Evolutionary conservation across 2,329 filamentous ascomycete species (phyloP), one percentile per base, ranked within the genome.

Genomic region (Periconia digitata): DNA sequence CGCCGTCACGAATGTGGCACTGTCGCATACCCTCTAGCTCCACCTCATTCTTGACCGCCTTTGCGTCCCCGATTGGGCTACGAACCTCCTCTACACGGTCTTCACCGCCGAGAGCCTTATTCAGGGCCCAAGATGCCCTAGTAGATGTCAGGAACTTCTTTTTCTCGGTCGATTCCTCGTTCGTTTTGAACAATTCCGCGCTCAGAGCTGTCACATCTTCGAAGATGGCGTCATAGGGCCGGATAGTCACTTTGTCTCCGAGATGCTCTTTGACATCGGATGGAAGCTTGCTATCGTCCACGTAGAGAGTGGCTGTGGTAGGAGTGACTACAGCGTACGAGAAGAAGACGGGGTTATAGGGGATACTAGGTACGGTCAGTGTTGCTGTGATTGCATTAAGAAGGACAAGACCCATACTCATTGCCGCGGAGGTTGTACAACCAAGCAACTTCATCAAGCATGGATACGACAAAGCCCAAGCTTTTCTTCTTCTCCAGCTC

Each of bases 341-440:
- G 74, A 97, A 97, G 78, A 99, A 97, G 42, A 99, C 94, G 0
- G 94, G 94, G 67, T 99, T 99, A 76, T 94, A 99, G 0, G 91
- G 90, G 56, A 99, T 97, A 68, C 80, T 83, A 58, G 34, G 21
- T 13, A 15, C 15, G 17, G 46, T 63, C 37, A 63, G 58, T 47
- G 12, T 17, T 21, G 39, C 2, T 18, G 16, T 17, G 18, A 7
- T n/a, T n/a, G 16, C 36, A 3, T 5, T 35, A 12, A 16, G n/a
- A n/a, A n/a, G 43, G 23, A 18, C 8, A 24, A 3, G 3, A 16
- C 12, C 46, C 79, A 55, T 73, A 82, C 80, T 97, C 94, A 70
- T 82, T 94, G 60, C 94, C 94, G 59, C 94, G 85, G 41, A 99
- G 76, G 73, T 99, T 99, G 77, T 96, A 96, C n/a, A 99, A 80